These are phyloP conservation scores for Danielozyma ontarioensis DNA, from an alignment of 805 yeast genomes.

Conservation along the genomic window DNA sequence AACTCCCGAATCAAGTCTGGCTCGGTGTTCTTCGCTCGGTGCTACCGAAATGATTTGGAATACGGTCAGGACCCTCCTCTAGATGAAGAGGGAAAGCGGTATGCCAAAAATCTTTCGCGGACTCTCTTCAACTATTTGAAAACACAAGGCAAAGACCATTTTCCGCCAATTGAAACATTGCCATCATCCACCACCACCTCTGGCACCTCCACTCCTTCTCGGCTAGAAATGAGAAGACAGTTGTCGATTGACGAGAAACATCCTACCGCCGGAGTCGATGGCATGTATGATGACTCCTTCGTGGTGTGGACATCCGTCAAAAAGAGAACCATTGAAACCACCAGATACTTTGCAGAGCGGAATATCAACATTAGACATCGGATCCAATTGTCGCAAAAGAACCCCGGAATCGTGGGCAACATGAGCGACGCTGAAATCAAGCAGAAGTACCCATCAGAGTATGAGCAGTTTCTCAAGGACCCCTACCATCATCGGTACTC, in stretches of 20 bases:
- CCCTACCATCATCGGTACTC: constrained; percentile 93
- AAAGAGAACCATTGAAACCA: constrained; percentile 75
- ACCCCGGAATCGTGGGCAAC: constrained; percentile 84
- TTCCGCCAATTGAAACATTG: constrained; percentile 9
- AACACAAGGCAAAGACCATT: constrained; percentile 28
- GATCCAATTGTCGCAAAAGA: constrained; percentile 78
- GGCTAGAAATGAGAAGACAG: constrained; percentile 6
- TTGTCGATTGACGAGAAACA: constrained; percentile 34
- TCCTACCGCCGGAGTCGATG: constrained; percentile 50
- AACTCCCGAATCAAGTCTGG: constrained; percentile 85
- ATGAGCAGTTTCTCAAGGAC: constrained; percentile 57
- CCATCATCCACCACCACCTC: background rate
- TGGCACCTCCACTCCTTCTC: background rate
- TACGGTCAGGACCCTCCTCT: constrained; percentile 78
- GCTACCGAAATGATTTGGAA: constrained; percentile 51
- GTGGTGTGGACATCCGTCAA: constrained; percentile 96
- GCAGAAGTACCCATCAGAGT: constrained; percentile 63
- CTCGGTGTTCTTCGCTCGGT: constrained; percentile 87
- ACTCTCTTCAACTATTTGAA: constrained; percentile 43
- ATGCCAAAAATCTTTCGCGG: constrained; percentile 59
- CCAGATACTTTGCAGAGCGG: constrained; percentile 55
- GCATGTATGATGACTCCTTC: constrained; percentile 54
- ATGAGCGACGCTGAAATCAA: constrained; percentile 57
- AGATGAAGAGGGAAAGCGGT: constrained; percentile 65
- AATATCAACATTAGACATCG: constrained; percentile 69